These are phyloP conservation scores for Heritiera fomes DNA, from an alignment of 345 rosid genomes.

Conservation along the genomic window DNA sequence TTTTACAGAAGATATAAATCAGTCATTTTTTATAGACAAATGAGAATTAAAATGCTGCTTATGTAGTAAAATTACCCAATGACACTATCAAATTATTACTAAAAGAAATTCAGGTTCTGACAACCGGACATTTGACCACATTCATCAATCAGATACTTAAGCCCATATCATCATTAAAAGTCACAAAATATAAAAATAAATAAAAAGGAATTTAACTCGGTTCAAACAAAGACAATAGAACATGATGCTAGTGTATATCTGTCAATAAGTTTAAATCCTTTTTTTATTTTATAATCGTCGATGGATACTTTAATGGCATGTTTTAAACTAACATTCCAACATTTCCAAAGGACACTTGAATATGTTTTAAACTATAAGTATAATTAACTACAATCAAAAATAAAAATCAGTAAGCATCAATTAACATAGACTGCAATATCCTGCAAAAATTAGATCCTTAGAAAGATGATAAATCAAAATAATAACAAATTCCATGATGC, in stretches of 20 bases:
- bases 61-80: background rate
- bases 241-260: background rate
- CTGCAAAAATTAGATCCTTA: conserved; percentile 22
- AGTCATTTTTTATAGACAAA: background rate
- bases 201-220: background rate
- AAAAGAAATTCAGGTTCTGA: background rate
- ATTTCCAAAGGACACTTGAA: too few relatives aligned
- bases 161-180: background rate
- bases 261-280: background rate
- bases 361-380: background rate
- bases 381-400: background rate
- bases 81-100: background rate
- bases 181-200: background rate
- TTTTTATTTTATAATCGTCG: background rate
- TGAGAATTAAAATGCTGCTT: background rate
- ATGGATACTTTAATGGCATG: background rate
- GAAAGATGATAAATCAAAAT: conserved; percentile 21
- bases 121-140: background rate
- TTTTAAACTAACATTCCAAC: background rate
- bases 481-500: conserved; percentile 18
- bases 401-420: background rate
- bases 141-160: background rate
- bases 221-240: background rate
- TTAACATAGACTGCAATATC: conserved; percentile 4
- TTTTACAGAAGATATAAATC: background rate